A percentile compares a stretch with the other conserved stretches of the same genome.
phyloP scores from a whole-genome alignment of 2,329 filamentous ascomycete species.

The Truncatella angustata region DNA sequence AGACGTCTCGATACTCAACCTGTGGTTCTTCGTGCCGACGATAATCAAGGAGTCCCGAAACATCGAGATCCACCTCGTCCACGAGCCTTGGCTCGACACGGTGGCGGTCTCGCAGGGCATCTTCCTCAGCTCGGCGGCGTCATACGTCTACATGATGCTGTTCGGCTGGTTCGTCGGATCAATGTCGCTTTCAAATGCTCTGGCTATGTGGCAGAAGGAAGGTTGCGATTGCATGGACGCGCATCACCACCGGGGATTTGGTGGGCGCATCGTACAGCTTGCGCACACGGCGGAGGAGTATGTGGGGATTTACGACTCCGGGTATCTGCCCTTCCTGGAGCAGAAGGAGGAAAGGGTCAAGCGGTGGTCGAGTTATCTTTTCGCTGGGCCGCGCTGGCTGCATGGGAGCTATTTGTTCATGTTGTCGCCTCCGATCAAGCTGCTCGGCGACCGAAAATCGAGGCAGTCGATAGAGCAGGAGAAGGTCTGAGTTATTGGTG shows the following conservation, averaged over 20 bases:
- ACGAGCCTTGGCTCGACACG: background rate
- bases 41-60: slow-evolving; percentile 14
- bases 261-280: slow-evolving; percentile 7
- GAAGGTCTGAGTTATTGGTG: background rate
- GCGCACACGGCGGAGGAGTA: slow-evolving; percentile 11
- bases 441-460: background rate
- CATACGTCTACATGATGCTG: slow-evolving; percentile 17
- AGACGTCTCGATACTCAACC: slow-evolving; percentile 19
- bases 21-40: slow-evolving; percentile 21
- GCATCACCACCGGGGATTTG: slow-evolving; percentile 9
- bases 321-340: background rate
- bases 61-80: slow-evolving; percentile 6
- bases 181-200: slow-evolving; percentile 20
- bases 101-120: background rate
- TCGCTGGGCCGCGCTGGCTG: slow-evolving; percentile 13
- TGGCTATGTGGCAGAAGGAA: slow-evolving; percentile 18
- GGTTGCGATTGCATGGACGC: slow-evolving; percentile 10
- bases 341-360: background rate
- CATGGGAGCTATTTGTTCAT: slow-evolving; percentile 11
- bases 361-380: slow-evolving; percentile 6
- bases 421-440: slow-evolving; percentile 9
- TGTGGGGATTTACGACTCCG: slow-evolving; percentile 15
- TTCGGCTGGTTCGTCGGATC: slow-evolving; percentile 22
- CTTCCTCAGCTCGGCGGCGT: slow-evolving; percentile 11
- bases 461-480: background rate